These are phyloP conservation scores for Xylariomycetidae sp. DNA, from an alignment of 2,329 filamentous ascomycete genomes.

Conservation along the genomic window DNA sequence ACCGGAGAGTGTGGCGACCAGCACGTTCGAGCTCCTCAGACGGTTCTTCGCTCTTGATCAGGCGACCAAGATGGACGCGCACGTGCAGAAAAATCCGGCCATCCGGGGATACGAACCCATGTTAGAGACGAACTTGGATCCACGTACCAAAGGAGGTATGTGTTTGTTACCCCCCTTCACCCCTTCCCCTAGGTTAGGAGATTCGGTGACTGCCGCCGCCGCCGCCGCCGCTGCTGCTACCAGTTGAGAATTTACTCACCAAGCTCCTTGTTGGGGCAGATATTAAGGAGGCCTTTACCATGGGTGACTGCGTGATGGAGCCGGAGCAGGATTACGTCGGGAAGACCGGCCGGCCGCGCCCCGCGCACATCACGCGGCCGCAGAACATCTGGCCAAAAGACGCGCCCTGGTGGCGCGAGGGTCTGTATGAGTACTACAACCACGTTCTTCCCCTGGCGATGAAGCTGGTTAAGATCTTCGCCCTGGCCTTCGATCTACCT, in stretches of 20 bases:
- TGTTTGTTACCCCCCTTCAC: no score
- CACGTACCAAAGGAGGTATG: constrained; percentile 24
- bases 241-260: no score
- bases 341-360: constrained; percentile 19
- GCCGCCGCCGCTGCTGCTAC: no score
- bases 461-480: constrained; percentile 30
- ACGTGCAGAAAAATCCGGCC: constrained; percentile 31
- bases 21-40: constrained; percentile 21
- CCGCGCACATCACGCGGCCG: constrained; percentile 21
- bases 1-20: no score
- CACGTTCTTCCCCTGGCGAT: constrained; percentile 24
- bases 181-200: no score
- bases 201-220: no score
- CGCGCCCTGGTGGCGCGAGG: constrained; percentile 28
- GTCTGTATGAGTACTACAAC: constrained; percentile 30
- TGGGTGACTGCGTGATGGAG: constrained; percentile 32
- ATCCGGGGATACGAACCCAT: constrained; percentile 31
- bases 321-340: constrained; percentile 30
- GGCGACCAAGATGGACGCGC: constrained; percentile 29
- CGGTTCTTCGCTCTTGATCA: constrained; percentile 26
- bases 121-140: constrained; percentile 27
- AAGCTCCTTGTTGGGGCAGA: no score
- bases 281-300: constrained; percentile 31
- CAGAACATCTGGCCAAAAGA: constrained; percentile 30
- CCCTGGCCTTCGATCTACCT: constrained; percentile 34